Evolutionary conservation across 179 eudicot species (phyloP), one percentile per base, ranked within the genome.

Genomic region (Beta lomatogona): DNA sequence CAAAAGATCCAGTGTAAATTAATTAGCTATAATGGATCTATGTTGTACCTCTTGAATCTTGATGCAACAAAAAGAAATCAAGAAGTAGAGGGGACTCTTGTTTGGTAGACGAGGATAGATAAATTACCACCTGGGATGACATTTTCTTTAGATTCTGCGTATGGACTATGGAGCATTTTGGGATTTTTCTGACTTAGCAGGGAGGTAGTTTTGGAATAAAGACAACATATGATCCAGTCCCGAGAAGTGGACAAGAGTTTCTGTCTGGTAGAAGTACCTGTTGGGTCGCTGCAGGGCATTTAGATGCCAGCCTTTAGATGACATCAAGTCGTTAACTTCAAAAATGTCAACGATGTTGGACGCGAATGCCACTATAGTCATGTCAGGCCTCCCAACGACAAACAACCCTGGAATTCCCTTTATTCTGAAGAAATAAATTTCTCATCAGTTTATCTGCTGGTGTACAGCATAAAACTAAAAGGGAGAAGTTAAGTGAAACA

Each of bases 241-340:
- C 2, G 44, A 6, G 25, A 15, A 28, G 44, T 64, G 44, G 69
- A 64, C 44, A 25, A 61, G 69, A 64, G 52, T 48, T 28, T 25
- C 12, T 5, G 13, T 36, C 1, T 10, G 10, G 54, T 4, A 72
- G 28, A 59, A 46, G 10, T 76, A 94, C 99, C 99, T 91, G 87
- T 93, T 94, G 69, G 98, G 99, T 79, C 97, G 89, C 86, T 94
- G 99, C 81, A 97, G 82, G 52, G 99, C 93, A 85, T 92, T 97
- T 77, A 97, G 87, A 89, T 94, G 99, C 99, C 98, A 94, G 72
- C 98, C 98, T 87, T 94, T 97, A 46, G 93, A 89, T 68, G 98
- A 90, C 93, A 96, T 84, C 15, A 89, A 82, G 84, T 96, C 99
- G 70, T 96, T 97, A 64, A 97, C 99, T 87, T 97, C 99, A 79